phyloP scores from a whole-genome alignment of 306 rosid genomes.

The Dalbergia oliveri region DNA sequence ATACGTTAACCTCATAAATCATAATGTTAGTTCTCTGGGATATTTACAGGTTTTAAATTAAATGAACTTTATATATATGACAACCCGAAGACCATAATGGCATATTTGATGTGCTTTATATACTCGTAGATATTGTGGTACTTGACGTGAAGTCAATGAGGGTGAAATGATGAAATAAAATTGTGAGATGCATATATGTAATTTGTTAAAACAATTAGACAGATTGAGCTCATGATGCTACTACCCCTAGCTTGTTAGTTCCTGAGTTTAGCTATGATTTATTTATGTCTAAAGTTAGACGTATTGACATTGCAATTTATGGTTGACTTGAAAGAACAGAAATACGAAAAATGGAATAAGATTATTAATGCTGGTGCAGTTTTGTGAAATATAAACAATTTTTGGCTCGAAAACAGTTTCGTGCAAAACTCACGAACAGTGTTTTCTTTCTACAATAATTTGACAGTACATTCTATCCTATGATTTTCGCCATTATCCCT shows the following conservation, averaged over 20 bases:
- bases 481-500: too few relatives aligned
- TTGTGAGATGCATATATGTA: neutral
- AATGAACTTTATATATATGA: neutral
- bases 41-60: neutral
- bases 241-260: neutral
- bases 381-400: neutral
- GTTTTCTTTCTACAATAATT: too few relatives aligned
- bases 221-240: neutral
- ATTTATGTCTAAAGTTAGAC: neutral
- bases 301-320: neutral
- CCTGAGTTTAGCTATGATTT: neutral
- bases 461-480: too few relatives aligned
- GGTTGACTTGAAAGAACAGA: constrained; percentile 8
- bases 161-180: neutral
- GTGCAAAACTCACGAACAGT: too few relatives aligned
- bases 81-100: too few relatives aligned
- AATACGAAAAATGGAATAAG: neutral
- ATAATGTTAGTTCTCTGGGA: neutral
- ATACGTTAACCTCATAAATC: neutral
- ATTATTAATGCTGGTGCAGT: neutral
- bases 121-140: neutral
- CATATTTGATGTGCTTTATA: neutral
- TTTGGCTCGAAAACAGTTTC: too few relatives aligned
- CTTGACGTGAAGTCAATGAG: neutral
- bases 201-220: neutral